Conservation (phyloP, 2,329 filamentous ascomycete genomes). For the Aphanoascus verrucosus region DNA sequence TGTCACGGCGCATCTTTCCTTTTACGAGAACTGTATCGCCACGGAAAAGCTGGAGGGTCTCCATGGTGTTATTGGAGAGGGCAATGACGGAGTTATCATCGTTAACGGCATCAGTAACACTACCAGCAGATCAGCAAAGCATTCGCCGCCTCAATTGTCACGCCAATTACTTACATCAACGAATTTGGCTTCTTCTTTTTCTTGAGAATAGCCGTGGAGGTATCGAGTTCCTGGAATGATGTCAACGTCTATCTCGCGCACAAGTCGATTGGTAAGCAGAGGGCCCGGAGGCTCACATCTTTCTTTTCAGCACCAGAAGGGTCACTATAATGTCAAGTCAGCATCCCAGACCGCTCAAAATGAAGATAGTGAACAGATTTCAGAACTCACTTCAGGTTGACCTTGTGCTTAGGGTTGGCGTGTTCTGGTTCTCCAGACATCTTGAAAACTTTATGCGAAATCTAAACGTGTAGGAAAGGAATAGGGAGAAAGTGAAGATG, state of each 20-base stretch:
- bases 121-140: constrained; percentile 29
- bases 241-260: constrained; percentile 18
- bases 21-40: constrained; percentile 96
- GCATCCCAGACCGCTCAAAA: constrained; percentile 16
- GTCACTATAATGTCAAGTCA: constrained; percentile 53
- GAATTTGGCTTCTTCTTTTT: constrained; percentile 99
- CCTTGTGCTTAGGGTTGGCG: constrained; percentile 64
- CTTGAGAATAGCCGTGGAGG: constrained; percentile 91
- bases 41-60: constrained; percentile 93
- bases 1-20: constrained; percentile 99
- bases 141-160: not conserved
- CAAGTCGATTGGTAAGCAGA: constrained; percentile 23
- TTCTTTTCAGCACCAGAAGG: constrained; percentile 79
- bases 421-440: constrained; percentile 61
- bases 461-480: constrained; percentile 21
- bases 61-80: constrained; percentile 97
- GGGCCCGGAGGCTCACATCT: constrained; percentile 45
- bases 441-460: constrained; percentile 33
- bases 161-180: constrained; percentile 60
- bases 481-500: constrained; percentile 13
- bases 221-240: constrained; percentile 65
- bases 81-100: constrained; percentile 99
- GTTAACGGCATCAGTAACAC: constrained; percentile 95
- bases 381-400: constrained; percentile 61
- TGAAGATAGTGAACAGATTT: constrained; percentile 14